phyloP scores from a whole-genome alignment of 2,329 filamentous ascomycete species.

The Penicillium italicum region DNA sequence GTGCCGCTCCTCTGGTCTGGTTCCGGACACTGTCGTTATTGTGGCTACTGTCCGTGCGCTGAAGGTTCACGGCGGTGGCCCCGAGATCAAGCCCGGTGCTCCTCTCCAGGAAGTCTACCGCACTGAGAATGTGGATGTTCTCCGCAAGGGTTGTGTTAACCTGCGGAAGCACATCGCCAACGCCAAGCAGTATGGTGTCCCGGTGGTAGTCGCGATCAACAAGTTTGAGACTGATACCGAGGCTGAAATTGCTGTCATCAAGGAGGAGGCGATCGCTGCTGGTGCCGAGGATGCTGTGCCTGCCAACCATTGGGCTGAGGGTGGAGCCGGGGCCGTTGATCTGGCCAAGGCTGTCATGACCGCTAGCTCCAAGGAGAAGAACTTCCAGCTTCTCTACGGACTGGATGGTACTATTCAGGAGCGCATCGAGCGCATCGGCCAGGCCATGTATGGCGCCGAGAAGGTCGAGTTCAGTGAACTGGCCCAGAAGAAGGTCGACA shows the following conservation, averaged over 20 bases:
- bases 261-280: conserved; percentile 84
- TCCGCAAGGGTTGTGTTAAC: conserved; percentile 88
- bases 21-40: conserved; percentile 89
- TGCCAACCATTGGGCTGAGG: conserved; percentile 95
- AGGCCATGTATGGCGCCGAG: conserved; percentile 89
- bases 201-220: conserved; percentile 96
- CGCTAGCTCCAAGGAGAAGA: conserved; percentile 76
- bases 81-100: conserved; percentile 85
- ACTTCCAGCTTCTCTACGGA: conserved; percentile 83
- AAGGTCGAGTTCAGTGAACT: conserved; percentile 90
- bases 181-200: conserved; percentile 81
- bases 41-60: conserved; percentile 93
- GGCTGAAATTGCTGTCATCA: conserved; percentile 82
- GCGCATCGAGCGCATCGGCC: conserved; percentile 85
- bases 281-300: conserved; percentile 92
- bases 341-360: conserved; percentile 82
- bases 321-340: conserved; percentile 83
- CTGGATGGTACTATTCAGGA: conserved; percentile 76
- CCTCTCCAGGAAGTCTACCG: conserved; percentile 83
- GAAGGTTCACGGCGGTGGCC: conserved; percentile 94
- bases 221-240: conserved; percentile 92
- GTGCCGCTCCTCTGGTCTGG: conserved; percentile 87
- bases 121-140: conserved; percentile 87
- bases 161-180: conserved; percentile 93
- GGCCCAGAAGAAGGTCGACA: conserved; percentile 94